Evolutionary conservation across 495 filamentous ascomycete genomes (phyloP), one percentile per base, ranked within the genome.

Genomic region (Schizothecium vesticola): DNA sequence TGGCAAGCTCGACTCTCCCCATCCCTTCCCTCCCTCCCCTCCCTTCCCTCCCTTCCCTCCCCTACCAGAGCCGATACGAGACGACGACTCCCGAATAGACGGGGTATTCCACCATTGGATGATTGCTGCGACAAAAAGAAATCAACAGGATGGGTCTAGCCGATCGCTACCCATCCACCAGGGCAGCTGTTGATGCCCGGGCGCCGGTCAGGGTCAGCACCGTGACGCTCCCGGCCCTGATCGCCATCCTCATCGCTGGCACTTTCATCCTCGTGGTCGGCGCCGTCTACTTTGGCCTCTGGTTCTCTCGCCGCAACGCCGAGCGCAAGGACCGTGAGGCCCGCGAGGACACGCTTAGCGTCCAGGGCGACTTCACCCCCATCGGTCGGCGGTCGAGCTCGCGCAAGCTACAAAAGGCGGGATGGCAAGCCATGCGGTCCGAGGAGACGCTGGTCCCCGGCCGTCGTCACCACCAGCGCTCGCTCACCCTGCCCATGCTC

Each of bases 231-330:
- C 36, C 56, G 19, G 67, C 63, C 24, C 62, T 72, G 22, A 36
- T 72, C 22, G 23, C 61, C 56, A 72, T 72, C 60, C 56, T 71
- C 43, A 16, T 73, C 25, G 43, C 58, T 62, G 70, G 72, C 43
- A 61, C 64, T 7, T 22, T 73, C 24, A 24, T 69, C 23, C 10
- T 70, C 26, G 43, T 61, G 12, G 28, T 22, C 28, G 61, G 56
- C 24, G 6, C 65, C 16, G 66, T 64, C 56, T 65, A 63, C 25
- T 55, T 73, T 8, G 59, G 63, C 11, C 63, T 71, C 24, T 73
- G 64, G 63, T 56, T 62, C 25, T 72, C 70, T 6, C 66, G 72
- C 26, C 67, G 64, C 25, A 67, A 61, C 5, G 64, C 67, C n/a
- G 56, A 59, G 25, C 67, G 56, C 3, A 60, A 62, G 26, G 60